Evolutionary conservation across 805 yeast genomes (phyloP).

Genomic region (Zygosaccharomyces gambellarensis): DNA sequence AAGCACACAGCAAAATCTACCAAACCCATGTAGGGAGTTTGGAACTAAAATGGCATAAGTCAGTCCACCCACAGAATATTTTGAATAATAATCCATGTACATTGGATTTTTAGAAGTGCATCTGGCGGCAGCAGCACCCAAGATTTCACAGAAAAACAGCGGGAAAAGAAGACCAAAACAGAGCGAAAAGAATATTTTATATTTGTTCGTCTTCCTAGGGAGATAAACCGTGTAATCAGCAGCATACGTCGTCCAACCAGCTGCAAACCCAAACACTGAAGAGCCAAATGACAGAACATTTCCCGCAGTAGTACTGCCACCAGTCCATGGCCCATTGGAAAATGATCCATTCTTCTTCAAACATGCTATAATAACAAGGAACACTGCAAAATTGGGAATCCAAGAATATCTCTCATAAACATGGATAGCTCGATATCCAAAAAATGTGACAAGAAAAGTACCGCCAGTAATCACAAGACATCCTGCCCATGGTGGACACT

Average conservation of each 20-base stretch:
- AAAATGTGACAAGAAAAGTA: conserved; percentile 71
- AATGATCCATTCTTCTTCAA: conserved; percentile 63
- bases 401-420: conserved; percentile 78
- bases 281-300: conserved; percentile 77
- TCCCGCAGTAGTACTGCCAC: conserved; percentile 72
- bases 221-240: conserved; percentile 89
- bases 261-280: conserved; percentile 78
- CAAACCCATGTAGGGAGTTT: conserved; percentile 81
- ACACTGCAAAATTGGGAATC: conserved; percentile 72
- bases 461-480: conserved; percentile 63
- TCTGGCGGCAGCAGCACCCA: conserved; percentile 84
- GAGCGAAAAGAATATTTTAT: conserved; percentile 59
- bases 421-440: conserved; percentile 82
- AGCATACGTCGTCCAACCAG: conserved; percentile 95
- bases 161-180: conserved; percentile 62
- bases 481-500: conserved; percentile 87
- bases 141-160: conserved; percentile 60
- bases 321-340: conserved; percentile 43
- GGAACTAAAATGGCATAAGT: conserved; percentile 71
- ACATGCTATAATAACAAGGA: conserved; percentile 74
- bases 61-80: conserved; percentile 71
- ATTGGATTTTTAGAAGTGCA: conserved; percentile 48
- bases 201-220: conserved; percentile 56
- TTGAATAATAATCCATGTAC: conserved; percentile 48
- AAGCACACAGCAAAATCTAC: conserved; percentile 81